Evolutionary conservation across 768 basidiomycete species (phyloP), one percentile per base, ranked within the genome.

Genomic region (Agrocybe pediades): DNA sequence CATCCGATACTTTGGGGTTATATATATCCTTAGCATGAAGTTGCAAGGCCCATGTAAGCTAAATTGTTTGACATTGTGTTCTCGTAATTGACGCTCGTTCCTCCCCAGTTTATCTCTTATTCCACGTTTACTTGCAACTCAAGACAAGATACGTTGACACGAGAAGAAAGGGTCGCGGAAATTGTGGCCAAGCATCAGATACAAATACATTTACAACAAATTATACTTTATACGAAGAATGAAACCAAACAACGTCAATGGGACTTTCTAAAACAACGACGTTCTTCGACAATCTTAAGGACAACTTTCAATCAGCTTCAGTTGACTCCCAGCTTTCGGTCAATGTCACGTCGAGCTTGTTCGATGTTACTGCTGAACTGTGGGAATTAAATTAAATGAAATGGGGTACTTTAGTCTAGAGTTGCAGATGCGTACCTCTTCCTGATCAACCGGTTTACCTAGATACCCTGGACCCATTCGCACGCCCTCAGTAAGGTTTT

Each of bases 241-340:
- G n/a, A n/a, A n/a, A n/a, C n/a, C n/a, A n/a, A n/a, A n/a, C n/a
- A n/a, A n/a, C n/a, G n/a, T n/a, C n/a, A n/a, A n/a, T n/a, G n/a
- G n/a, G n/a, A n/a, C n/a, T n/a, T n/a, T n/a, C n/a, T n/a, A n/a
- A n/a, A n/a, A n/a, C n/a, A n/a, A n/a, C n/a, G n/a, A n/a, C n/a
- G n/a, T n/a, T n/a, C n/a, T n/a, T n/a, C n/a, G n/a, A n/a, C n/a
- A n/a, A n/a, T n/a, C n/a, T n/a, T n/a, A n/a, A n/a, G n/a, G n/a
- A n/a, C n/a, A n/a, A n/a, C n/a, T n/a, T n/a, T n/a, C n/a, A n/a
- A n/a, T n/a, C n/a, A n/a, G 13, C 11, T 21, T 21, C 30, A 50
- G 21, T 50, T 41, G 16, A 50, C 26, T n/a, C 49, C 49, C 49
- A 50, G 29, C 19, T 20, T 50, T 21, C 49, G 39, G 13, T 17